phyloP scores from a whole-genome alignment of 2,329 filamentous ascomycete species.

The Chrysoporthe deuterocubensis region DNA sequence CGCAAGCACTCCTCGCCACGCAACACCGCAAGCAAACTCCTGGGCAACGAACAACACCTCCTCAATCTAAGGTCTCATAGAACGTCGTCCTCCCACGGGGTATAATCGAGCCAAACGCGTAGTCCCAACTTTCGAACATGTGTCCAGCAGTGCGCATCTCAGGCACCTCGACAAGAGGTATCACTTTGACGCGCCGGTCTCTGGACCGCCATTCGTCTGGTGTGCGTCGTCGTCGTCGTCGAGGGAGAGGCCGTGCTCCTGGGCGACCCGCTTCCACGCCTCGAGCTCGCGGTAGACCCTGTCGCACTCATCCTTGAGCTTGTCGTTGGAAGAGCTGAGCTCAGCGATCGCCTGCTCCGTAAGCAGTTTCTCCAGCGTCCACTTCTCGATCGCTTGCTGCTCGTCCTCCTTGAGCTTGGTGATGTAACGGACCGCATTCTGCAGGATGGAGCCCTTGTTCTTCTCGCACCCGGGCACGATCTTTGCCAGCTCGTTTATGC shows the following conservation, averaged over 20 bases:
- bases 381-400: slow-evolving; percentile 90
- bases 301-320: slow-evolving; percentile 80
- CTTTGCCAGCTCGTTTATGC: slow-evolving; percentile 96
- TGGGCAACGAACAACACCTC: neutral
- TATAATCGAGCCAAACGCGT: slow-evolving; percentile 4
- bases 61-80: neutral
- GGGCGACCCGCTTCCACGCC: slow-evolving; percentile 74
- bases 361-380: slow-evolving; percentile 87
- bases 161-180: neutral
- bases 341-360: slow-evolving; percentile 90
- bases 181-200: slow-evolving; percentile 40
- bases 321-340: slow-evolving; percentile 84
- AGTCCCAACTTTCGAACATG: neutral
- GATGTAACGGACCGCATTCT: slow-evolving; percentile 93
- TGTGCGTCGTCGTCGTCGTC: slow-evolving; percentile 35
- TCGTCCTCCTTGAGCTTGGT: slow-evolving; percentile 94
- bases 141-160: neutral
- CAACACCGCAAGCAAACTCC: neutral
- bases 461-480: slow-evolving; percentile 98
- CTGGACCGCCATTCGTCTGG: slow-evolving; percentile 24
- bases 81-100: neutral
- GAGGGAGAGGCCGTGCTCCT: slow-evolving; percentile 58
- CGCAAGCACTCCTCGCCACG: slow-evolving; percentile 1
- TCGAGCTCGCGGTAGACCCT: slow-evolving; percentile 77
- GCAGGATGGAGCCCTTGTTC: slow-evolving; percentile 96